These are phyloP conservation scores for Backusella circina DNA, from an alignment of 192 early-diverging fungal species.

Conservation along the genomic window DNA sequence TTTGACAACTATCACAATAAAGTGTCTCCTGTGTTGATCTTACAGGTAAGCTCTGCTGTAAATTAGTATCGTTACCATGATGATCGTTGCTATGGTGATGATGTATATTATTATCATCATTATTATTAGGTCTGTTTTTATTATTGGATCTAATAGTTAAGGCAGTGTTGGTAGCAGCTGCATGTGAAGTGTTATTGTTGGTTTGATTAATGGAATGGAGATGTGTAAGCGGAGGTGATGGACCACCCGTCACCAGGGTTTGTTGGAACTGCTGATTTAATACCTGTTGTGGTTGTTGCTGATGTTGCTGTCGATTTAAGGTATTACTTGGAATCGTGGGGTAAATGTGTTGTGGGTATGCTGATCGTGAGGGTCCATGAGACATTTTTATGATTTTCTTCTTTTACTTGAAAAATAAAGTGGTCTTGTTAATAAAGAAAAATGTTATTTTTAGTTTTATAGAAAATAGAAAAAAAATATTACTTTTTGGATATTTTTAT, in stretches of 20 bases:
- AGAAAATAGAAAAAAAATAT: neutral
- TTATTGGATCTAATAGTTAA: neutral
- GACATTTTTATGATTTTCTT: neutral
- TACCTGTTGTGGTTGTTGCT: slow-evolving; percentile 9
- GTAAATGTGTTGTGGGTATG: neutral
- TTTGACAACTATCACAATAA: slow-evolving; percentile 2
- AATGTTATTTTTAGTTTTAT: neutral
- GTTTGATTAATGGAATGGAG: neutral
- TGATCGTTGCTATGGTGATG: neutral
- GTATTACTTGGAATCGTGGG: neutral
- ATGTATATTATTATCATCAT: neutral
- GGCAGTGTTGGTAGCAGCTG: neutral
- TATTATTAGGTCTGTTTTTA: neutral
- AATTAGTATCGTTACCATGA: neutral
- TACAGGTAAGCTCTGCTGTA: neutral
- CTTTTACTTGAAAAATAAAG: neutral
- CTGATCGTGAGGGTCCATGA: slow-evolving; percentile 7
- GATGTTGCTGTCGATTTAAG: slow-evolving; percentile 5
- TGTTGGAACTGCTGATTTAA: neutral
- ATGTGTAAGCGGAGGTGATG: slow-evolving; percentile 1
- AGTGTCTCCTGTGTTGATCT: neutral
- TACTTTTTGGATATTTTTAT: neutral
- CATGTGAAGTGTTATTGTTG: neutral
- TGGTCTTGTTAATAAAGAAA: neutral
- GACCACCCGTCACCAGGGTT: neutral